Evolutionary conservation across 2,329 filamentous ascomycete genomes (phyloP).

Genomic region (Neofusicoccum parvum): DNA sequence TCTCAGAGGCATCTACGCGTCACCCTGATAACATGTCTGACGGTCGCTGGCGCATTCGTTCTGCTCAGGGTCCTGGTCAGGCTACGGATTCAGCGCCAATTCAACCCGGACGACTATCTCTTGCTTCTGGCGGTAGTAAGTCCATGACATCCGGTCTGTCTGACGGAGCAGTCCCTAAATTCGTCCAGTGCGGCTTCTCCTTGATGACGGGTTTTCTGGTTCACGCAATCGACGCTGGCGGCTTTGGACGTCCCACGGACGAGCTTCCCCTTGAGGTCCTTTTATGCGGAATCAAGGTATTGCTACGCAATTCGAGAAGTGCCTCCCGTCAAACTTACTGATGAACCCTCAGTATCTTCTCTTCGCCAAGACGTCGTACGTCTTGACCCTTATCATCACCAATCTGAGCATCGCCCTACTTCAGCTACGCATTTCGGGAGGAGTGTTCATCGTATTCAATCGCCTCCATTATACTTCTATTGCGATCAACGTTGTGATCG

Average conservation of each 20-base stretch:
- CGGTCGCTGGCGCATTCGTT: conserved; percentile 1
- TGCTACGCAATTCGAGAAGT: neutral
- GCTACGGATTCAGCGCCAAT: conserved; percentile 1
- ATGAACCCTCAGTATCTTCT: neutral
- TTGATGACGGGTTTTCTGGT: neutral
- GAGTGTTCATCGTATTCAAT: neutral
- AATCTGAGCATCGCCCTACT: conserved; percentile 13
- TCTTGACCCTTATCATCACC: neutral
- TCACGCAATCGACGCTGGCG: neutral
- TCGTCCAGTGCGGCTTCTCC: neutral
- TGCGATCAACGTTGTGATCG: neutral
- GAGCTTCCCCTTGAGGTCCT: neutral
- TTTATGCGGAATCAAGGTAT: neutral
- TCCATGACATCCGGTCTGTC: no score
- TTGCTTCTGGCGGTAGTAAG: conserved; percentile 11
- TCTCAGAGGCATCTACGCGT: neutral
- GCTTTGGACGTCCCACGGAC: neutral
- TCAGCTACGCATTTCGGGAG: conserved; percentile 3
- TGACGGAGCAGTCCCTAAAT: neutral
- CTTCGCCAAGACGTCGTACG: neutral
- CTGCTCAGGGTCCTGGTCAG: neutral
- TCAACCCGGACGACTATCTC: conserved; percentile 4
- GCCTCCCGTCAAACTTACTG: neutral
- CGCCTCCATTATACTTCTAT: conserved; percentile 6
- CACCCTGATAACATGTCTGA: neutral